Base-by-base conservation (phyloP, 23 red algal genomes). In the Gracilaria caudata region DNA sequence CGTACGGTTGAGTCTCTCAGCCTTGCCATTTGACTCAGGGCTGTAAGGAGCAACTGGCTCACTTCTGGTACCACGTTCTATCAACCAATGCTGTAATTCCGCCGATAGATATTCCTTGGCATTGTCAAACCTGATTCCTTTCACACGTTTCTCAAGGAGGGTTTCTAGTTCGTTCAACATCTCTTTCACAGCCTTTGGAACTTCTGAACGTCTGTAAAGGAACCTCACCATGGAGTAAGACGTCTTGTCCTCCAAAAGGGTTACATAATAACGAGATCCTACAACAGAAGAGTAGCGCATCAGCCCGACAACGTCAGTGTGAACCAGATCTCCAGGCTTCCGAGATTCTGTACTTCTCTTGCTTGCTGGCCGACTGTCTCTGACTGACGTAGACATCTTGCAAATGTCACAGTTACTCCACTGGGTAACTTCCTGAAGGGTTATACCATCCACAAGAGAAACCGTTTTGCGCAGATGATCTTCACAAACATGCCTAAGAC, bases 11-110 rank as follows among this genome's bases (percentile, higher is more conserved):
- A 79, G 41, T 9, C 40, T 3, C 26, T 78, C 58, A 0, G 85
- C 72, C 2, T 66, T 79, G 4, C 71, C 71, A 36, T 89, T 89
- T 0, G 72, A 79, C 17, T 78, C 85, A 12, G 72, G 72, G 17
- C 40, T 75, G 36, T 89, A 89, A 0, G 85, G 32, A 3, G 73
- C 29, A 12, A 53, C 6, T 12, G 72, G 57, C 25, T 89, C 85
- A 66, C 21, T 56, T 3, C 0, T 26, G 2, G 35, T 78, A 2
- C 85, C 71, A 7, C 46, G 21, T 39, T 75, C n/a, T 32, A 64
- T 89, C 6, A 89, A 7, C 68, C 85, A 89, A n/a, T 64, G 26
- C 16, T 28, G n/a, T 2, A 89, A 20, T 1, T 79, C 35, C 14
- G 70, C 23, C 25, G 49, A 63, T 14, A 78, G 1, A 0, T 63